Evolutionary conservation across 768 basidiomycete species (phyloP).

Genomic region (Cystoderma amianthinum): DNA sequence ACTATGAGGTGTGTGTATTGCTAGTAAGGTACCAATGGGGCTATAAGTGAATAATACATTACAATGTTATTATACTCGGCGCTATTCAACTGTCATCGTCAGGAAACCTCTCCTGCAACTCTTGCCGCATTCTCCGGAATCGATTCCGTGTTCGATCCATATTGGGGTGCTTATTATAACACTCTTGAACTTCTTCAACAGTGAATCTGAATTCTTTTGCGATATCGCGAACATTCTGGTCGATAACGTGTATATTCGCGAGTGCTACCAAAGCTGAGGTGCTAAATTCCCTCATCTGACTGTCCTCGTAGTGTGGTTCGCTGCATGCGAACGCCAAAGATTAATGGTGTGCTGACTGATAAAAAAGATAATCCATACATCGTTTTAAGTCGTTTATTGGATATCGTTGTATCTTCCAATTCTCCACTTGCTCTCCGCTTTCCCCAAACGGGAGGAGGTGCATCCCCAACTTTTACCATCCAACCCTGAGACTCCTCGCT

Average conservation of each 20-base stretch:
- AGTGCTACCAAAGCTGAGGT: slow-evolving; percentile 26
- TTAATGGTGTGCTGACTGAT: slow-evolving; percentile 2
- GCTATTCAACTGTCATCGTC: slow-evolving; percentile 17
- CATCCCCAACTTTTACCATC: slow-evolving; percentile 57
- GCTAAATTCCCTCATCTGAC: slow-evolving; percentile 11
- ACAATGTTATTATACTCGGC: slow-evolving; percentile 1
- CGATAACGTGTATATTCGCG: slow-evolving; percentile 54
- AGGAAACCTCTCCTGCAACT: slow-evolving; percentile 29
- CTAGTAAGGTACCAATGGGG: background rate
- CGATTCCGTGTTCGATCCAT: slow-evolving; percentile 57
- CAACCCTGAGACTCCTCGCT: slow-evolving; percentile 53
- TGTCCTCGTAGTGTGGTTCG: slow-evolving; percentile 5
- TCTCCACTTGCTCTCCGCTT: slow-evolving; percentile 48
- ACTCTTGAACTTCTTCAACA: slow-evolving; percentile 70
- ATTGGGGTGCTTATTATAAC: slow-evolving; percentile 68
- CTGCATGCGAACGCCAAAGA: slow-evolving; percentile 5
- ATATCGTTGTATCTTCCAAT: slow-evolving; percentile 15
- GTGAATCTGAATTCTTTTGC: slow-evolving; percentile 68
- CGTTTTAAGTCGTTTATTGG: slow-evolving; percentile 35
- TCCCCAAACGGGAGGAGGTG: slow-evolving; percentile 62
- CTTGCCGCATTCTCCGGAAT: slow-evolving; percentile 63
- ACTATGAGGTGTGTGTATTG: too few relatives aligned
- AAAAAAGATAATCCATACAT: slow-evolving; percentile 23
- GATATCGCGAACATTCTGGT: slow-evolving; percentile 59
- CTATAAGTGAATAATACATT: slow-evolving; percentile 1